phyloP scores from a whole-genome alignment of 1,284 basidiomycete genomes.

The Ustilago loliicola region DNA sequence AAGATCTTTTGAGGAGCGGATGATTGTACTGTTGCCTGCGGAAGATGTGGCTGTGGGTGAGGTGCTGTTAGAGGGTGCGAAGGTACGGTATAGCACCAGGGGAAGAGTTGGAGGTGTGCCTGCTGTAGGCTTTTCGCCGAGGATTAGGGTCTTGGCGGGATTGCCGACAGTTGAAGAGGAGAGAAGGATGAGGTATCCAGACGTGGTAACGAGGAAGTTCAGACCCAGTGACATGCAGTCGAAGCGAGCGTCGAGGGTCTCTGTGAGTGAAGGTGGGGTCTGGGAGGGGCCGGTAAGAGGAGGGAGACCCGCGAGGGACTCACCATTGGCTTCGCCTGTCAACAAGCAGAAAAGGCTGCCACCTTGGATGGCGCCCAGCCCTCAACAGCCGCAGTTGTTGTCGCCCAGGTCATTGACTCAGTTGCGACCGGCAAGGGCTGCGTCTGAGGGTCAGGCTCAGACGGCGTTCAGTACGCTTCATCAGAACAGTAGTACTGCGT shows the following conservation, averaged over 20 bases:
- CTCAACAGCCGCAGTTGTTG: conserved; percentile 22
- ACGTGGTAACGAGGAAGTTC: conserved; percentile 22
- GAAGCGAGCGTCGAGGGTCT: conserved; percentile 17
- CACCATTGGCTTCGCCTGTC: conserved; percentile 23
- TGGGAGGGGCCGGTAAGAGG: conserved; percentile 19
- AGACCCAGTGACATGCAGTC: conserved; percentile 33
- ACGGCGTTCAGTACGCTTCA: conserved; percentile 15
- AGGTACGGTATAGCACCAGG: not conserved
- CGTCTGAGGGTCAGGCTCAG: conserved; percentile 10
- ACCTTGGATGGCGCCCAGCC: conserved; percentile 49
- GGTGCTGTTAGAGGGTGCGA: conserved; percentile 19
- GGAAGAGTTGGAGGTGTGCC: not conserved
- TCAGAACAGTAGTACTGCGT: conserved; percentile 23
- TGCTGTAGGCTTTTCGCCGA: conserved; percentile 35
- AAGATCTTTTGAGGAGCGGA: conserved; percentile 28
- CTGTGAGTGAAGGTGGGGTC: conserved; percentile 28
- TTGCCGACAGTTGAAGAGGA: conserved; percentile 44
- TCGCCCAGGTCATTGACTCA: conserved; percentile 17
- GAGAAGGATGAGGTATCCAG: conserved; percentile 16
- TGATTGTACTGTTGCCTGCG: conserved; percentile 19
- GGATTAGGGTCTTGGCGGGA: conserved; percentile 45
- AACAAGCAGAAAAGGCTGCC: conserved; percentile 31
- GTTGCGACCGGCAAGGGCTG: conserved; percentile 13
- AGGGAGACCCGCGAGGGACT: not conserved
- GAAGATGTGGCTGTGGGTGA: conserved; percentile 40